Base-by-base conservation (phyloP, 495 filamentous ascomycete species). In the Penicillium egyptiacum region DNA sequence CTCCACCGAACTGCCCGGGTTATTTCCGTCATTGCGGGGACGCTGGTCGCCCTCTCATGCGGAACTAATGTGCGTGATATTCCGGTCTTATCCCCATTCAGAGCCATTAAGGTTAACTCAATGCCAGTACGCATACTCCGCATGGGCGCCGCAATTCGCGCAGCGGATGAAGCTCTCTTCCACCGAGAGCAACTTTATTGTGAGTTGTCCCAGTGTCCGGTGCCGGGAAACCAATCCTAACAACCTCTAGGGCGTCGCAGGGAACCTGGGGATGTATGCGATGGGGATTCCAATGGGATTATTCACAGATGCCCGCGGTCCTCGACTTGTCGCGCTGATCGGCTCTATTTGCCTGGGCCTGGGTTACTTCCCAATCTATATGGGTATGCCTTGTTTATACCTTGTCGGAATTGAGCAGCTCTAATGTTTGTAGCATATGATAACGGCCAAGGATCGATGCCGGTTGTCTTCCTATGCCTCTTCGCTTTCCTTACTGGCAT, bases 211-310 rank as follows among this genome's bases (percentile, higher is more conserved):
- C n/a, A 5, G n/a, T 17, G 11, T 14, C 39, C 25, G 14, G 16
- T 12, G 12, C 10, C 1, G 8, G 14, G 26, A n/a, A 30, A 42
- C n/a, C 39, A 35, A 40, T 56, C 47, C 51, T 72, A 39, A 69
- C 53, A 64, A 25, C 7, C 49, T 63, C 19, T 62, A 90, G 84
- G 93, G 93, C 23, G 80, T 84, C 4, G 85, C 88, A n/a, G 93
- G 88, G n/a, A 98, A 98, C 63, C 67, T 98, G 62, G 93, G 93
- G 62, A 96, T 96, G 91, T 96, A 96, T 71, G 86, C 82, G n/a
- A 81, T 80, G 74, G 94, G 94, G 22, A 89, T 98, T 43, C 93
- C 93, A 4, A 81, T 92, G 59, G 94, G 94, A 42, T 78, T 96
- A 60, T 81, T 98, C 58, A 88, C 94, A 50, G 94, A 98, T 74